Conservation (phyloP, 352 stramenopile genomes). For the Phytophthora colocasiae region DNA sequence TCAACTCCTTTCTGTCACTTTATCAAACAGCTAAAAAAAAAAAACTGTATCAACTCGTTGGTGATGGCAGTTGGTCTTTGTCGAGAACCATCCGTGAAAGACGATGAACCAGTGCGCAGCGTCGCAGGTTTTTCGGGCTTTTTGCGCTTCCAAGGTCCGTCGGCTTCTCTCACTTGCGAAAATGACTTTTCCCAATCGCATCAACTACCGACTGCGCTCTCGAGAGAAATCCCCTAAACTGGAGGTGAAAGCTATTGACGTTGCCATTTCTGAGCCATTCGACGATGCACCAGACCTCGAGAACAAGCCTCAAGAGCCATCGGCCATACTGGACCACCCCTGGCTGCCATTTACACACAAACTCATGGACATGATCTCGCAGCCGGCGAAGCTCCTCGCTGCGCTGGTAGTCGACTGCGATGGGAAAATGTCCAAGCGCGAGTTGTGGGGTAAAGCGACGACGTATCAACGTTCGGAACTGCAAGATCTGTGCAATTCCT, state of each 20-base stretch:
- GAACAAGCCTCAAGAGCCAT: constrained; percentile 1
- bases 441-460: constrained; percentile 42
- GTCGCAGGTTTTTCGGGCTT: constrained; percentile 42
- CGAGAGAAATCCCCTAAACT: constrained; percentile 35
- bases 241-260: neutral
- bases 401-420: constrained; percentile 44
- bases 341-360: constrained; percentile 51
- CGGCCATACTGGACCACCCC: constrained; percentile 16
- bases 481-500: constrained; percentile 28
- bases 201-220: constrained; percentile 36
- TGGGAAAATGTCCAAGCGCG: constrained; percentile 23
- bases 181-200: constrained; percentile 67
- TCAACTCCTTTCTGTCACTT: neutral
- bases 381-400: constrained; percentile 55
- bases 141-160: constrained; percentile 14
- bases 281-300: constrained; percentile 2
- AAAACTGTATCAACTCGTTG: neutral
- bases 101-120: constrained; percentile 10
- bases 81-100: constrained; percentile 34
- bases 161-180: constrained; percentile 38
- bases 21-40: neutral
- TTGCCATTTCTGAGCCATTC: too few relatives aligned
- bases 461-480: constrained; percentile 52
- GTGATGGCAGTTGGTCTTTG: constrained; percentile 23
- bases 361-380: constrained; percentile 57